phyloP scores from a whole-genome alignment of 139 green algal genomes.

The Chlorella sp. region DNA sequence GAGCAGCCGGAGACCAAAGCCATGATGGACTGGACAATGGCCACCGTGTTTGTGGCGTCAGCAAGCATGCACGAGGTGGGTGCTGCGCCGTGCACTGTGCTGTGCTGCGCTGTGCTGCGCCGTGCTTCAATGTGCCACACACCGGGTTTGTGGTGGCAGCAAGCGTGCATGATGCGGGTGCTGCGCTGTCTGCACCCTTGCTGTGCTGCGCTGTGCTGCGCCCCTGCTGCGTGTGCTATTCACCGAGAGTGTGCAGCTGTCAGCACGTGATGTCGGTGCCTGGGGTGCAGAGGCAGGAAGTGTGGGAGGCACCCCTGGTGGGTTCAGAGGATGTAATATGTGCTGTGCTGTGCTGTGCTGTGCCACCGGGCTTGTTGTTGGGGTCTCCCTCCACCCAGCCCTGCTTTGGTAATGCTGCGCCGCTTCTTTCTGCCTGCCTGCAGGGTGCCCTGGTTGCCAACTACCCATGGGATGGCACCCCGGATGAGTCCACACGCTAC shows the following conservation, averaged over 20 bases:
- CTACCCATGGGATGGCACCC: conserved; percentile 85
- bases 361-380: not conserved
- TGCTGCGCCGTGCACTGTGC: not conserved
- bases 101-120: not conserved
- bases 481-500: conserved; percentile 68
- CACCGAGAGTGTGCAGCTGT: not conserved
- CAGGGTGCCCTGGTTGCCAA: conserved; percentile 88
- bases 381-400: not conserved
- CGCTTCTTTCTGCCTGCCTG: not conserved
- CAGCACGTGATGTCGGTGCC: not conserved
- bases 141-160: not conserved
- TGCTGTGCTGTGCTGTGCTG: not conserved
- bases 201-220: not conserved
- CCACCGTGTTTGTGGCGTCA: conserved; percentile 61
- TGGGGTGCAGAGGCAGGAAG: not conserved
- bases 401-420: too few species aligned
- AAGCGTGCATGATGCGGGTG: not conserved
- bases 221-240: too few species aligned
- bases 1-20: conserved; percentile 78
- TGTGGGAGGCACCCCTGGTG: not conserved
- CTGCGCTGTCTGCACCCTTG: not conserved
- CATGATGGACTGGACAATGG: conserved; percentile 76
- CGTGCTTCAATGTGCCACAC: not conserved
- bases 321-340: not conserved
- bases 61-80: conserved; percentile 76